Percentiles rank a stretch among this genome's conserved stretches.
Conservation (phyloP, 2,329 filamentous ascomycete species). For the Leptographium radiaticola region DNA sequence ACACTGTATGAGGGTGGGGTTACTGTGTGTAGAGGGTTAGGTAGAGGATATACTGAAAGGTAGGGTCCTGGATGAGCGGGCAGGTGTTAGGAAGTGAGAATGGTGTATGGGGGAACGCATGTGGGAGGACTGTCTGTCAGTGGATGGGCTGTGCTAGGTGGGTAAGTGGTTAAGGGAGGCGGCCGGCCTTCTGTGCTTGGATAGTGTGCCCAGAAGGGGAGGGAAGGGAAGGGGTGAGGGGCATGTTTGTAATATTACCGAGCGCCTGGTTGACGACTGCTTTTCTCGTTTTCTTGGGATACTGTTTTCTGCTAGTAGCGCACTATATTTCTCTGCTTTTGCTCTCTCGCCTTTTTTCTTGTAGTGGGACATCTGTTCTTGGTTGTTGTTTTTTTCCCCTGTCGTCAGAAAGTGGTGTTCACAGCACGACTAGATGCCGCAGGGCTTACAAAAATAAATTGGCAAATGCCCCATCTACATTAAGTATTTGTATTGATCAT, state of each 20-base stretch:
- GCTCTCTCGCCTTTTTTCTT: background rate
- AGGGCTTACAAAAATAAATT: too few species aligned
- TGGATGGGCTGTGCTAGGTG: too few species aligned
- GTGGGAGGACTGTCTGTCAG: background rate
- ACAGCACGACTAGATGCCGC: too few species aligned
- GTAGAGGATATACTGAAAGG: background rate
- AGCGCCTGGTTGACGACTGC: constrained; percentile 2
- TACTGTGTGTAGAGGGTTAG: background rate
- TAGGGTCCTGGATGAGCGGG: background rate
- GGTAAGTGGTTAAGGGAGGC: background rate
- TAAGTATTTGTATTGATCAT: too few species aligned
- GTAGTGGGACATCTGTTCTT: background rate
- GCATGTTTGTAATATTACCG: constrained; percentile 11
- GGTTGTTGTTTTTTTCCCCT: too few species aligned
- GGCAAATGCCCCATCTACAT: too few species aligned
- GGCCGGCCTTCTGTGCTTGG: constrained; percentile 1
- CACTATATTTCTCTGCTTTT: background rate
- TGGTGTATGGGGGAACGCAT: background rate
- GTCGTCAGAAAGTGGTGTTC: too few species aligned
- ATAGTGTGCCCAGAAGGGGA: constrained; percentile 4
- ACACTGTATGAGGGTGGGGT: background rate
- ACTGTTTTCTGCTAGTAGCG: constrained; percentile 1
- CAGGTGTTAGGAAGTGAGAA: background rate
- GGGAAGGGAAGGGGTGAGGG: background rate
- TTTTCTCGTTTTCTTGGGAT: constrained; percentile 1